Evolutionary conservation across 2,329 filamentous ascomycete species (phyloP), one percentile per base, ranked within the genome.

Genomic region (Ceratocystis albifundus): DNA sequence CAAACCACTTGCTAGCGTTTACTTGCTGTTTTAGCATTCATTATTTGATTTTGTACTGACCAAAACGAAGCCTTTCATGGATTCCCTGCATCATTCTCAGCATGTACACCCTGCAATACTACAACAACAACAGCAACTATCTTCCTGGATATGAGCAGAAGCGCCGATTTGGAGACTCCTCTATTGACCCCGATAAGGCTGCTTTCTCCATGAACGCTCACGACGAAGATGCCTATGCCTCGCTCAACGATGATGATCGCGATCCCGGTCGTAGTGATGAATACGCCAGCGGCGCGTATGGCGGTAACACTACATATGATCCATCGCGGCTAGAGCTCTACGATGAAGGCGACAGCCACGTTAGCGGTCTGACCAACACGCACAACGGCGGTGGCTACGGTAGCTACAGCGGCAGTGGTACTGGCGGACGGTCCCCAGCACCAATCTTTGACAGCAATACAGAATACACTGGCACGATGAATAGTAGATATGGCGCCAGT

Each of bases 191-290:
- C 0, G 84, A 88, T 74, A 87, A 87, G 77, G 84, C 84, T 32
- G 84, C 84, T 68, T 88, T 88, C 75, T 86, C 83, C 66, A 85
- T 84, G 74, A 83, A 82, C 15, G 83, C 83, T n/a, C 82, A 85
- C 71, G 84, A 84, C 70, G 84, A 87, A 69, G 84, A 87, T 71
- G 80, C 82, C 55, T 87, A 87, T 71, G 82, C 84, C 63, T 82
- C 82, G 15, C 80, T 87, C 69, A 79, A 84, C 73, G 77, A 79
- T 75, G 78, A 82, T 67, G 80, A 84, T 70, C 78, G 83, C 69
- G 77, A 81, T 65, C 73, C 73, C 45, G 74, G 74, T 70, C 73
- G 71, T 50, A 74, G 72, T 69, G 71, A 71, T 69, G 71, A 69
- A 25, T 72, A 73, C 64, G 71, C 69, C 63, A 70, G 71, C 57